Percentiles rank a stretch among this genome's conserved stretches.
Evolutionary conservation across 164 flowering plant genomes (phyloP).

Genomic region (Chloranthus sessilifolius): DNA sequence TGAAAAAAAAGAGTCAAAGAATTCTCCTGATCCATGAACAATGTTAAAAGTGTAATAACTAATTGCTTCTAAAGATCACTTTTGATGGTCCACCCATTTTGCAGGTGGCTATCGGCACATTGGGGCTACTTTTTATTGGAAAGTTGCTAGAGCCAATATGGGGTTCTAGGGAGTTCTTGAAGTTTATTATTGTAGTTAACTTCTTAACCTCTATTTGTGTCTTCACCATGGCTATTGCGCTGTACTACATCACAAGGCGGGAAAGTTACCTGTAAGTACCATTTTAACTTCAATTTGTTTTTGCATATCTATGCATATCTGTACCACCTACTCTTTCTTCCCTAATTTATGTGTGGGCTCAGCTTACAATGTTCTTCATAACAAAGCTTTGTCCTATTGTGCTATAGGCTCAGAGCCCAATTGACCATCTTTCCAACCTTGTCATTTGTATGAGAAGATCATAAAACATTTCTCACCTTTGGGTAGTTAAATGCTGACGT

Average conservation of each 20-base stretch:
- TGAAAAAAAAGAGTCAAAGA: too few species aligned
- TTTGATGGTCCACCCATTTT: constrained; percentile 17
- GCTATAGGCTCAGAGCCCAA: too few species aligned
- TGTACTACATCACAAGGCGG: constrained; percentile 74
- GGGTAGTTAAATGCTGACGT: too few species aligned
- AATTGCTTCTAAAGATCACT: constrained; percentile 1
- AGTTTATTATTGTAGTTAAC: constrained; percentile 86
- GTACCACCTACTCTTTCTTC: neutral
- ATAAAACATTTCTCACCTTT: too few species aligned
- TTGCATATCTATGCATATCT: constrained; percentile 1
- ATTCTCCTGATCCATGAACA: too few species aligned
- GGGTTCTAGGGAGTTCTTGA: constrained; percentile 93
- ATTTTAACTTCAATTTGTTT: neutral
- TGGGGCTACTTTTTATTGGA: constrained; percentile 87
- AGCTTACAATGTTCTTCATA: too few species aligned
- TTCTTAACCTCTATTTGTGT: constrained; percentile 69
- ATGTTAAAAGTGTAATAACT: too few species aligned
- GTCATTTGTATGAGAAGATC: too few species aligned
- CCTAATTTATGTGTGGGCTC: too few species aligned
- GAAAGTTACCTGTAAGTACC: constrained; percentile 89
- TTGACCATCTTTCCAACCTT: too few species aligned
- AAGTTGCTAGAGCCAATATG: constrained; percentile 93
- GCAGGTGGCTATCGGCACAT: constrained; percentile 56
- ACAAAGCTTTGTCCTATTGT: too few species aligned
- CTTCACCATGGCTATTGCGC: constrained; percentile 77